Evolutionary conservation across 2,329 filamentous ascomycete species (phyloP), one percentile per base, ranked within the genome.

Genomic region (Neofusicoccum sp.): DNA sequence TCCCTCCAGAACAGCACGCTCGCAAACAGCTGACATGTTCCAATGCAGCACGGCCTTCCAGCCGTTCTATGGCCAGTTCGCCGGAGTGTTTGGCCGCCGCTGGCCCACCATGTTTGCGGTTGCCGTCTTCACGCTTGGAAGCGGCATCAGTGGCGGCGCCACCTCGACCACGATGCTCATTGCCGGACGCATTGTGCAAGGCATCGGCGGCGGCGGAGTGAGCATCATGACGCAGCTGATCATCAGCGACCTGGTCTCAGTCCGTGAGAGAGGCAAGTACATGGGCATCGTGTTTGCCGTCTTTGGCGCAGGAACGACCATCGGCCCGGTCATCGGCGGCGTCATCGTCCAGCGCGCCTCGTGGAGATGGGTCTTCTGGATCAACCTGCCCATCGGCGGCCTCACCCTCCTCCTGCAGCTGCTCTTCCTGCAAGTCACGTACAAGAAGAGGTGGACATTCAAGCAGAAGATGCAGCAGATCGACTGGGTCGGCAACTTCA

Each of bases 101-200:
- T 78, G 64, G 3, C 71, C 70, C 4, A 73, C 72, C 66, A 71
- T 75, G 41, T 33, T 65, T 4, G 67, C 80, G 2, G 76, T 85
- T 1, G 73, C 71, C 12, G 65, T 84, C 1, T 86, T 86, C 64
- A 76, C 75, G 0, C 66, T 86, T 0, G 85, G 85, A 0, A 85
- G 83, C 61, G 82, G 78, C 0, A 74, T 88, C 3, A 79, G 76
- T 44, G 85, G 83, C 0, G 79, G 78, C 0, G 80, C 85, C 0
- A 75, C 68, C 0, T 79, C 66, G 5, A 75, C 73, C 1, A 68
- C 67, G 0, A 80, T 81, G 69, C 74, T 89, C 1, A 84, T 89
- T n/a, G 79, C 76, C 65, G 84, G 83, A 11, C 78, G 85, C 0
- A 78, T 78, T 0, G 71, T 88, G 1, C 84, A 88, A 63, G 86